These are phyloP conservation scores for Aspergillus bombycis DNA, from an alignment of 2,329 filamentous ascomycete species.

Conservation along the genomic window DNA sequence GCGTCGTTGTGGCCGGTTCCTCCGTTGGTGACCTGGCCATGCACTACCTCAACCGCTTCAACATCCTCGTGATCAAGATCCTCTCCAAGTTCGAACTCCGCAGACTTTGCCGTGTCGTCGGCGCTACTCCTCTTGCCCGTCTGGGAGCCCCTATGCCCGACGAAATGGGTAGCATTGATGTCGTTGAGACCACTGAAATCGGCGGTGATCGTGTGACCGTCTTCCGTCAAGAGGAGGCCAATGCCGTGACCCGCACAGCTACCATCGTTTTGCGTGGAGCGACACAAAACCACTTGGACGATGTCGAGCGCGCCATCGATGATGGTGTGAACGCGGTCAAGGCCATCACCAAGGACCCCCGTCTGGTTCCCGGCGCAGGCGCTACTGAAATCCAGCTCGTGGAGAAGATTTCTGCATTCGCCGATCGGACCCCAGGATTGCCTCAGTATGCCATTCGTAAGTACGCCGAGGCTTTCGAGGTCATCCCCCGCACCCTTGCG, in stretches of 20 bases:
- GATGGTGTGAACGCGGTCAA: conserved; percentile 99
- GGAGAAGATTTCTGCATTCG: conserved; percentile 85
- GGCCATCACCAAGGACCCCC: conserved; percentile 90
- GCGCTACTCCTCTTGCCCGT: conserved; percentile 92
- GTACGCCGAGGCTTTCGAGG: conserved; percentile 96
- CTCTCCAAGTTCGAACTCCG: conserved; percentile 98
- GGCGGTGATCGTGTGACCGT: conserved; percentile 97
- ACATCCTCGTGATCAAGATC: conserved; percentile 94
- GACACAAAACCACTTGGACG: conserved; percentile 97
- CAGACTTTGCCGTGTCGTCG: conserved; percentile 91
- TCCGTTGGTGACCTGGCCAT: conserved; percentile 94
- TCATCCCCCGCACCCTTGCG: conserved; percentile 88
- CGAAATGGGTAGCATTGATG: conserved; percentile 92
- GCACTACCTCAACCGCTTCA: conserved; percentile 97
- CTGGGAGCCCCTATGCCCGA: conserved; percentile 99
- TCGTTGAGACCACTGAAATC: conserved; percentile 97
- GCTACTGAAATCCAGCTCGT: conserved; percentile 93
- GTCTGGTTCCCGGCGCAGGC: conserved; percentile 90
- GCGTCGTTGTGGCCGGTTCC: conserved; percentile 88
- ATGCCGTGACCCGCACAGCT: conserved; percentile 86
- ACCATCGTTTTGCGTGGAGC: conserved; percentile 93
- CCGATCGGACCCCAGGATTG: conserved; percentile 89
- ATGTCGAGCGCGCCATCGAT: conserved; percentile 94
- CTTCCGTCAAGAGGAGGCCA: conserved; percentile 82
- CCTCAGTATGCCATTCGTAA: conserved; percentile 97